phyloP scores from a whole-genome alignment of 2,329 filamentous ascomycete genomes.

The Fusarium ramigenum region DNA sequence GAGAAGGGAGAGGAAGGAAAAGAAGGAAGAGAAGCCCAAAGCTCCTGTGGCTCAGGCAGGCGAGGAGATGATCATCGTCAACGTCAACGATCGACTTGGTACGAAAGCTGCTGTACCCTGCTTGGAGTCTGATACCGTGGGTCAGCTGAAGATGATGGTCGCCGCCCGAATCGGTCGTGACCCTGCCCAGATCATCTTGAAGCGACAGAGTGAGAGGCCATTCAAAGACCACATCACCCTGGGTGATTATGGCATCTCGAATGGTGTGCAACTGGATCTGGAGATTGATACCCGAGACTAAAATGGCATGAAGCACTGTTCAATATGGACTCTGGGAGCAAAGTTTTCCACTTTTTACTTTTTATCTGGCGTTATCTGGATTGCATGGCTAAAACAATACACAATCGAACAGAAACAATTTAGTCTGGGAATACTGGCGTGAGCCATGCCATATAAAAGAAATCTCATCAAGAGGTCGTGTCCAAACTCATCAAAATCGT shows the following conservation, averaged over 20 bases:
- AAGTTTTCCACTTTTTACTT: neutral
- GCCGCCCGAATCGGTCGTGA: constrained; percentile 88
- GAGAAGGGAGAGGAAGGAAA: constrained; percentile 49
- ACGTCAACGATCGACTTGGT: constrained; percentile 93
- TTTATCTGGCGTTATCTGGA: neutral
- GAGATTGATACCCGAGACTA: constrained; percentile 71
- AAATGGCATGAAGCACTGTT: neutral
- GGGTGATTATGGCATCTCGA: constrained; percentile 93
- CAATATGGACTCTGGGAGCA: neutral
- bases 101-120: constrained; percentile 97
- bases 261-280: constrained; percentile 78
- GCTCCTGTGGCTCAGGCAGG: constrained; percentile 47
- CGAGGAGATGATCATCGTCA: constrained; percentile 92
- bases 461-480: neutral
- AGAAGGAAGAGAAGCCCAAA: constrained; percentile 51
- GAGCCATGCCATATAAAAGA: neutral
- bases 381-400: neutral
- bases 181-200: constrained; percentile 89
- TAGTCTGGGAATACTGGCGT: neutral
- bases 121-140: constrained; percentile 83
- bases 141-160: constrained; percentile 90
- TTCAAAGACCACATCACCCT: constrained; percentile 92
- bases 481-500: neutral
- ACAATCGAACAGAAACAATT: neutral
- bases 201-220: constrained; percentile 89